These are phyloP conservation scores for Rhodomyrtus tomentosa DNA, from an alignment of 345 rosid species.

Conservation along the genomic window DNA sequence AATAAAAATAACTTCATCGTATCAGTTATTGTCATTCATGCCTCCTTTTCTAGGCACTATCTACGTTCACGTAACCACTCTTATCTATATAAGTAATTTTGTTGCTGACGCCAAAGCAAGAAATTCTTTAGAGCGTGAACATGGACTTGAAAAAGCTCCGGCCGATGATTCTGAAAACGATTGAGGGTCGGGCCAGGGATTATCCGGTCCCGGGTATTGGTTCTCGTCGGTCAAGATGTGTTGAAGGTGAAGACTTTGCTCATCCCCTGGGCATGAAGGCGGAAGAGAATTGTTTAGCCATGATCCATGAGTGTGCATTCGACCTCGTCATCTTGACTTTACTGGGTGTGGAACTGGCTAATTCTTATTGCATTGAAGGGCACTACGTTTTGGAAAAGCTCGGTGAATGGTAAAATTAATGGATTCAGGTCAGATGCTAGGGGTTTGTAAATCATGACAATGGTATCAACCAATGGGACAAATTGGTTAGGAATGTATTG, in stretches of 20 bases:
- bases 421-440: not conserved
- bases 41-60: too few relatives aligned
- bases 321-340: not conserved
- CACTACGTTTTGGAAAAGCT: not conserved
- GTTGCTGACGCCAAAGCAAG: too few relatives aligned
- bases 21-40: too few relatives aligned
- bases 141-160: slow-evolving; percentile 46
- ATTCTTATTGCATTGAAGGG: not conserved
- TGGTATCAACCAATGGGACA: rapidly evolving
- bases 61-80: too few relatives aligned
- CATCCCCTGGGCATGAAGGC: slow-evolving; percentile 32
- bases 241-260: slow-evolving; percentile 44
- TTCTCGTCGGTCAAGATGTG: slow-evolving; percentile 56
- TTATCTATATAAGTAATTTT: too few relatives aligned
- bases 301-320: not conserved
- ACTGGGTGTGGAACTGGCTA: not conserved
- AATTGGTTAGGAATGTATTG: not conserved
- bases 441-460: not conserved
- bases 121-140: too few relatives aligned
- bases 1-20: too few relatives aligned
- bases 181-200: slow-evolving; percentile 52
- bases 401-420: not conserved
- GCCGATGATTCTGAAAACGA: slow-evolving; percentile 64
- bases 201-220: slow-evolving; percentile 38
- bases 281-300: not conserved